Conservation (phyloP, 306 rosid genomes). For the Sicyos edulis region DNA sequence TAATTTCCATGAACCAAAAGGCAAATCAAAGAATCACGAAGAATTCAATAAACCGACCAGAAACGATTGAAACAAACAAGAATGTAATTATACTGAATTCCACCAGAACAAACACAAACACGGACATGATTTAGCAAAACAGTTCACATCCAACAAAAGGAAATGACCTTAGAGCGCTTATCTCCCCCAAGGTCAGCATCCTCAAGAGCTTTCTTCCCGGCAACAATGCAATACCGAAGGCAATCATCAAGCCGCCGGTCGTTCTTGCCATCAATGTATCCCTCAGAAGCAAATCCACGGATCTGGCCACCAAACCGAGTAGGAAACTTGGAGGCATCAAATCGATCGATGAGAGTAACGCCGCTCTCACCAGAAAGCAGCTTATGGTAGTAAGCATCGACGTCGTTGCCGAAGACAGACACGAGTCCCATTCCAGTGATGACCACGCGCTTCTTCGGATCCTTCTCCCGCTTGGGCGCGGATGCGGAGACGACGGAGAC, state of each 20-base stretch:
- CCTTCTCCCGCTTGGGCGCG: constrained; percentile 73
- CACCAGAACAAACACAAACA: not conserved
- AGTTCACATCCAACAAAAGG: not conserved
- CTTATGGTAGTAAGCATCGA: constrained; percentile 68
- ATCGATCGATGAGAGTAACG: constrained; percentile 60
- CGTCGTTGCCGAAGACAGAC: constrained; percentile 81
- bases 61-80: not conserved
- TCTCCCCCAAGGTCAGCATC: constrained; percentile 66
- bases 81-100: not conserved
- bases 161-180: constrained; percentile 49
- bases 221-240: constrained; percentile 85
- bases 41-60: not conserved
- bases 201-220: constrained; percentile 87
- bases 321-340: constrained; percentile 89
- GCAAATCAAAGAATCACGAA: not conserved
- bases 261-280: constrained; percentile 89
- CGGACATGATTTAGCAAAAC: not conserved
- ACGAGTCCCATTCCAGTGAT: constrained; percentile 86
- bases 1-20: not conserved
- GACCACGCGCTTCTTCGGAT: constrained; percentile 92
- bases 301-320: constrained; percentile 94
- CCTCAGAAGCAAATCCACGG: constrained; percentile 68
- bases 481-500: constrained; percentile 36
- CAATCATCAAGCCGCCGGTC: constrained; percentile 87
- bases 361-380: constrained; percentile 89